Percentiles rank a stretch among this genome's conserved stretches.
These are phyloP conservation scores for Tolypocladium amazonense DNA, from an alignment of 2,329 filamentous ascomycete species.

Conservation along the genomic window DNA sequence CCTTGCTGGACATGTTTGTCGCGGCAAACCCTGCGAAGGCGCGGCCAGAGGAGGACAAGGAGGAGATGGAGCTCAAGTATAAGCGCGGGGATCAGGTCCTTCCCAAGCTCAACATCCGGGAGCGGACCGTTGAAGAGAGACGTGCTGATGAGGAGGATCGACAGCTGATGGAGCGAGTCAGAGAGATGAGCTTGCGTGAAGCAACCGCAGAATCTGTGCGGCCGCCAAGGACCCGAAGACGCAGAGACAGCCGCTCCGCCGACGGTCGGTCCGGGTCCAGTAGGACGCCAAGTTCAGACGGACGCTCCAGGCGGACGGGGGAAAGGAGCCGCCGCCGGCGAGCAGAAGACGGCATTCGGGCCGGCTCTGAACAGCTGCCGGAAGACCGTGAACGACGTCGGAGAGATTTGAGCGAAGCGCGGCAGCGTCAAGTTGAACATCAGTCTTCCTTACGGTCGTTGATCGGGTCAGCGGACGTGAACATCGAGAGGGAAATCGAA, in stretches of 20 bases:
- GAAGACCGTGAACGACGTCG: slow-evolving; percentile 19
- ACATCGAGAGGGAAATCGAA: slow-evolving; percentile 79
- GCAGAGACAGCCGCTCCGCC: slow-evolving; percentile 23
- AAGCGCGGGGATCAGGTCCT: slow-evolving; percentile 74
- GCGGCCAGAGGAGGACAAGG: slow-evolving; percentile 61
- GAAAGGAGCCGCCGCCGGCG: slow-evolving; percentile 12
- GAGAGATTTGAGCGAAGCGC: slow-evolving; percentile 33
- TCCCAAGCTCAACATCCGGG: slow-evolving; percentile 43
- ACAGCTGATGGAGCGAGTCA: slow-evolving; percentile 59
- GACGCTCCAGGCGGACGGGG: slow-evolving; percentile 15
- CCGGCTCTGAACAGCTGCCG: slow-evolving; percentile 24
- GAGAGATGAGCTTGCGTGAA: slow-evolving; percentile 63
- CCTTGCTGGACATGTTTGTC: slow-evolving; percentile 80
- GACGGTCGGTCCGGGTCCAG: slow-evolving; percentile 19
- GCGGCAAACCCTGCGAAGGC: slow-evolving; percentile 67
- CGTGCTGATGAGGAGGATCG: slow-evolving; percentile 56
- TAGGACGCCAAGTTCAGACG: slow-evolving; percentile 18
- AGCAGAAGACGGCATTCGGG: slow-evolving; percentile 13
- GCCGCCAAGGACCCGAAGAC: slow-evolving; percentile 16
- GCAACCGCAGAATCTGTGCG: slow-evolving; percentile 37
- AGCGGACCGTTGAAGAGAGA: slow-evolving; percentile 41
- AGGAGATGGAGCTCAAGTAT: slow-evolving; percentile 66
- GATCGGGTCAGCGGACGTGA: slow-evolving; percentile 68
- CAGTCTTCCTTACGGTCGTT: slow-evolving; percentile 81
- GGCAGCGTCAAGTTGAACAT: slow-evolving; percentile 63